phyloP scores from a whole-genome alignment of 192 early-diverging fungal species.

The Linnemannia exigua region DNA sequence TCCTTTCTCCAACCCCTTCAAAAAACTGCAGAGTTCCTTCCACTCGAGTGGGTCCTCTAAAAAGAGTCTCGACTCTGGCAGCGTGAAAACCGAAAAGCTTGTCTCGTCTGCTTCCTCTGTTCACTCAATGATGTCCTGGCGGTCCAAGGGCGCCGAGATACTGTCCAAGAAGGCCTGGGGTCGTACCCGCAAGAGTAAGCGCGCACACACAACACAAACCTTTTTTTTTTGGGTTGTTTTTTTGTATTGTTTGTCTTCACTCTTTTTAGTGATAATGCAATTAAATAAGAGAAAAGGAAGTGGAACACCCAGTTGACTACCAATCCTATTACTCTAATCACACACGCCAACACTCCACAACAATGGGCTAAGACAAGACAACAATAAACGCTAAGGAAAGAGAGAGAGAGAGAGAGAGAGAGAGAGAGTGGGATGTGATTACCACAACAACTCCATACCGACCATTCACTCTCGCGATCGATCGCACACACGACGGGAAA shows the following conservation, averaged over 20 bases:
- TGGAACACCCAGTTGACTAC: not conserved
- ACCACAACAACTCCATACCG: too few species aligned
- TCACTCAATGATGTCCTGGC: conserved; percentile 54
- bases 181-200: conserved; percentile 52
- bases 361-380: not conserved
- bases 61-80: conserved; percentile 11
- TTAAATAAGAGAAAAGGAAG: conserved; percentile 2
- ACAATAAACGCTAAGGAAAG: too few species aligned
- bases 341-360: not conserved
- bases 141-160: conserved; percentile 54
- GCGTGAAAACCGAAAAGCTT: conserved; percentile 18
- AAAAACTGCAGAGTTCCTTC: conserved; percentile 43
- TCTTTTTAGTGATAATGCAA: conserved; percentile 10
- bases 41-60: conserved; percentile 14
- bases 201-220: too few species aligned
- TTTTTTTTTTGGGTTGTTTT: conserved; percentile 9
- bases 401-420: too few species aligned
- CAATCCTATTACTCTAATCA: not conserved
- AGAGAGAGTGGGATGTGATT: too few species aligned
- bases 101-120: conserved; percentile 41
- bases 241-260: not conserved
- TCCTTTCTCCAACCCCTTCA: conserved; percentile 53
- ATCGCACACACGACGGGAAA: too few species aligned
- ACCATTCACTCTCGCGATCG: too few species aligned
- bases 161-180: conserved; percentile 51